Evolutionary conservation across 371 early-diverging fungal species (phyloP).

Genomic region (Mortierella sp.): DNA sequence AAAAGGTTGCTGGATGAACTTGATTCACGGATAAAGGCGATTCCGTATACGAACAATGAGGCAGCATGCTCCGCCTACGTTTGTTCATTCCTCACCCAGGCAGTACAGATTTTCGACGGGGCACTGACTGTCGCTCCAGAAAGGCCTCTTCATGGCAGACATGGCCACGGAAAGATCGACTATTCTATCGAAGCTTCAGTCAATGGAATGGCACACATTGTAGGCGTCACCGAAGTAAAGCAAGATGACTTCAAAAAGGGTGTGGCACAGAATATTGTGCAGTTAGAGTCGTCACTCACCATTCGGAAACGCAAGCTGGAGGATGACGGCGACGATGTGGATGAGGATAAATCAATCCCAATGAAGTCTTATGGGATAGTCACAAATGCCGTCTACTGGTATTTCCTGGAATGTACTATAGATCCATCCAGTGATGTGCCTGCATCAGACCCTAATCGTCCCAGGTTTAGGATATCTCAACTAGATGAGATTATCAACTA

Average conservation of each 20-base stretch:
- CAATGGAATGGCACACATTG: slow-evolving; percentile 21
- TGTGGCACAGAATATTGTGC: slow-evolving; percentile 33
- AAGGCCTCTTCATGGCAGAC: slow-evolving; percentile 13
- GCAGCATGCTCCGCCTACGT: slow-evolving; percentile 21
- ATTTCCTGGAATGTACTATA: slow-evolving; percentile 34
- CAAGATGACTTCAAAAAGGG: slow-evolving; percentile 25
- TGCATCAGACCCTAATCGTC: slow-evolving; percentile 6
- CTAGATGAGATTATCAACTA: slow-evolving; percentile 27
- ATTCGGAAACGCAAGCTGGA: slow-evolving; percentile 20
- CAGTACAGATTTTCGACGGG: slow-evolving; percentile 19
- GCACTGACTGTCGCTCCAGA: slow-evolving; percentile 20
- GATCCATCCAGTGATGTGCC: slow-evolving; percentile 13
- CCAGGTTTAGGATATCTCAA: slow-evolving; percentile 28
- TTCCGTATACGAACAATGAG: slow-evolving; percentile 5
- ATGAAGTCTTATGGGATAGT: slow-evolving; percentile 27
- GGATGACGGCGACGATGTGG: slow-evolving; percentile 12
- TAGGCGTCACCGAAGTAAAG: slow-evolving; percentile 35
- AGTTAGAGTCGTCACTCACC: slow-evolving; percentile 32
- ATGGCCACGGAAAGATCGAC: slow-evolving; percentile 15
- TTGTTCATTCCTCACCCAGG: too few species aligned
- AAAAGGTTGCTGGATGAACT: slow-evolving; percentile 28
- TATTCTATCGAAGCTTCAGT: slow-evolving; percentile 26
- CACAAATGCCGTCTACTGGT: slow-evolving; percentile 23
- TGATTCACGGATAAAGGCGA: slow-evolving; percentile 23
- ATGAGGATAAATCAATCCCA: slow-evolving; percentile 19